These are phyloP conservation scores for Torulaspora delbrueckii DNA, from an alignment of 805 yeast species.

Conservation along the genomic window DNA sequence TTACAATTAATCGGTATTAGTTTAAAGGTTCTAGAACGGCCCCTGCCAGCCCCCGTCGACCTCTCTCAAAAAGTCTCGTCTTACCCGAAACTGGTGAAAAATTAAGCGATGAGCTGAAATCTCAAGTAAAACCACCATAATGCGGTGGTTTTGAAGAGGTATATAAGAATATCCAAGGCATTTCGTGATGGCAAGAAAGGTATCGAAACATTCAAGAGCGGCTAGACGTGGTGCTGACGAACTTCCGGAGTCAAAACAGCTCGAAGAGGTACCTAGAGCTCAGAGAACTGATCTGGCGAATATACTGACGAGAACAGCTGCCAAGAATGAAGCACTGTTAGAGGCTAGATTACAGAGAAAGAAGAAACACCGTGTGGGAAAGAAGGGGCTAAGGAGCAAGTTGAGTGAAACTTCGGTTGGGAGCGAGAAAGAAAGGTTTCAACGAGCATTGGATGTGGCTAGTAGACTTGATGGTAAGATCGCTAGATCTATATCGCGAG, in stretches of 20 bases:
- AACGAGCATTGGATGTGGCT: conserved; percentile 47
- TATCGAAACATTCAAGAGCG: conserved; percentile 69
- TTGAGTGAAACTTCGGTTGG: conserved; percentile 25
- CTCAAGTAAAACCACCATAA: background rate
- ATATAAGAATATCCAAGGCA: background rate
- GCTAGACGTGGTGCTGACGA: conserved; percentile 61
- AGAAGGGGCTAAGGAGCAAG: conserved; percentile 24
- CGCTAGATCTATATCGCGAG: conserved; percentile 57
- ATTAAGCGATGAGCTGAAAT: conserved; percentile 3
- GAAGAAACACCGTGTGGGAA: conserved; percentile 24
- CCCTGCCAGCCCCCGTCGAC: background rate
- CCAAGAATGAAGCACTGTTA: conserved; percentile 60
- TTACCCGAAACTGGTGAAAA: background rate
- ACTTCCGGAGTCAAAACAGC: conserved; percentile 45
- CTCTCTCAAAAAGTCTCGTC: background rate
- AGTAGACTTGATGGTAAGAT: conserved; percentile 60
- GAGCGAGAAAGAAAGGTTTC: conserved; percentile 38
- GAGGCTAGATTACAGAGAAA: conserved; percentile 49
- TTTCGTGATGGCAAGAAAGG: conserved; percentile 36
- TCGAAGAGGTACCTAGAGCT: conserved; percentile 52
- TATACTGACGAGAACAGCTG: conserved; percentile 61
- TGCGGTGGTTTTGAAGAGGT: background rate
- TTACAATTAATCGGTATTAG: background rate
- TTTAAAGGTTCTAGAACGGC: background rate
- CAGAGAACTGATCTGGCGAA: conserved; percentile 56